Percentiles rank a stretch among this genome's conserved stretches.
Conservation (phyloP, 208 protist genomes). For the Leishmania lainsoni region DNA sequence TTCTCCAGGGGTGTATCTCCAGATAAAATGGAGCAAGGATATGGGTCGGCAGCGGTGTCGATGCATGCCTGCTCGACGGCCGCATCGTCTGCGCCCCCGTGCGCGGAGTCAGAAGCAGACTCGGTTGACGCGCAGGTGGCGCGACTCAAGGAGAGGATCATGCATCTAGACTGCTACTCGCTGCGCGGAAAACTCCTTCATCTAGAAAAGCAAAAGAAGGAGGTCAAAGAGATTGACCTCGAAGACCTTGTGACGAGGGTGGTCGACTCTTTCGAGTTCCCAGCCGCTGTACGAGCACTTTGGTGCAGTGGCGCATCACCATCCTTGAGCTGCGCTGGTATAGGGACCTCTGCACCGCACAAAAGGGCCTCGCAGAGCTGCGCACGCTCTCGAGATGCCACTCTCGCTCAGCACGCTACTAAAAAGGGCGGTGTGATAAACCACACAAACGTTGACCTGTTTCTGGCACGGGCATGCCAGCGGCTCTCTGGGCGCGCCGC, state of each 20-base stretch:
- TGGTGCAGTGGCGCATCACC: conserved; percentile 27
- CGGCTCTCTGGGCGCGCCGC: conserved; percentile 56
- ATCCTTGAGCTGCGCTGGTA: background rate
- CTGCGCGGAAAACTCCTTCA: conserved; percentile 57
- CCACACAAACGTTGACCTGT: conserved; percentile 50
- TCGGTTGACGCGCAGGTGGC: conserved; percentile 55
- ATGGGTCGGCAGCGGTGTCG: conserved; percentile 1
- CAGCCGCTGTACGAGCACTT: conserved; percentile 49
- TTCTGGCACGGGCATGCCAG: conserved; percentile 53
- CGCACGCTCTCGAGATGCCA: background rate
- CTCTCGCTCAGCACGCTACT: conserved; percentile 6
- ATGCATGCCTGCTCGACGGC: conserved; percentile 4
- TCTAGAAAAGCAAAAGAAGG: conserved; percentile 59
- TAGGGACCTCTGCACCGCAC: background rate
- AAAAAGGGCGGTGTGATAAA: conserved; percentile 33
- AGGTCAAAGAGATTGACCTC: conserved; percentile 43
- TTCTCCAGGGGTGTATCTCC: background rate
- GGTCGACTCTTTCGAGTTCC: conserved; percentile 53
- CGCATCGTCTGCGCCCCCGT: too few relatives aligned
- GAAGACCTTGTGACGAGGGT: conserved; percentile 29
- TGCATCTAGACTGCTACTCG: conserved; percentile 45
- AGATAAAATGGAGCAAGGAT: background rate
- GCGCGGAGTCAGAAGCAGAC: conserved; percentile 13
- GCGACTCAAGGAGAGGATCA: conserved; percentile 36
- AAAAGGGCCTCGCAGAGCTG: background rate